These are phyloP conservation scores for Osmanthus fragrans DNA, from an alignment of 257 asterid genomes.

Conservation along the genomic window DNA sequence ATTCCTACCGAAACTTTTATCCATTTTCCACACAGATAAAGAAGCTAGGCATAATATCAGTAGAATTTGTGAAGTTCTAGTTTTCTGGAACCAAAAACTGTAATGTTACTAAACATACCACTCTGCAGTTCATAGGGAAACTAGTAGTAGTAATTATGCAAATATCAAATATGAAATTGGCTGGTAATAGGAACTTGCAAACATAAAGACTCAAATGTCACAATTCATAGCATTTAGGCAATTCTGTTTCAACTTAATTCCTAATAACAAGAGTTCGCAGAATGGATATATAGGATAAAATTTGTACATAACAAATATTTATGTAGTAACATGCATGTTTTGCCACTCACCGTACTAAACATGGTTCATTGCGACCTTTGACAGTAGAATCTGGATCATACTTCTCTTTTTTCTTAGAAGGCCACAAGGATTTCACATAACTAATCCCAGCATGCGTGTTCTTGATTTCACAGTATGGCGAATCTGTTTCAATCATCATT, in stretches of 20 bases:
- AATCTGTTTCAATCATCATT: constrained; percentile 95
- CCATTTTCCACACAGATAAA: background rate
- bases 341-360: constrained; percentile 74
- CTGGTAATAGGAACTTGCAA: background rate
- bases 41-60: background rate
- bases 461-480: constrained; percentile 95
- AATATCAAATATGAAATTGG: constrained; percentile 1
- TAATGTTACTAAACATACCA: background rate
- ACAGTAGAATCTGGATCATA: constrained; percentile 72
- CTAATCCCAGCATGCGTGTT: constrained; percentile 80
- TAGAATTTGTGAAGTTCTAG: background rate
- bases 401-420: constrained; percentile 90
- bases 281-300: constrained; percentile 1
- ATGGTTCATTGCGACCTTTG: constrained; percentile 97
- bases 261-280: constrained; percentile 10
- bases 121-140: background rate
- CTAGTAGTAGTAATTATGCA: background rate
- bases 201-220: background rate
- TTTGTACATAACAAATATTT: constrained; percentile 11
- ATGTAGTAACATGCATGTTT: constrained; percentile 12
- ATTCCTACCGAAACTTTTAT: too few species aligned
- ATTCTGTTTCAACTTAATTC: background rate
- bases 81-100: background rate
- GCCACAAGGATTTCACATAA: constrained; percentile 75
- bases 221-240: background rate